These are phyloP conservation scores for Glycine latifolia DNA, from an alignment of 306 rosid genomes.

Conservation along the genomic window DNA sequence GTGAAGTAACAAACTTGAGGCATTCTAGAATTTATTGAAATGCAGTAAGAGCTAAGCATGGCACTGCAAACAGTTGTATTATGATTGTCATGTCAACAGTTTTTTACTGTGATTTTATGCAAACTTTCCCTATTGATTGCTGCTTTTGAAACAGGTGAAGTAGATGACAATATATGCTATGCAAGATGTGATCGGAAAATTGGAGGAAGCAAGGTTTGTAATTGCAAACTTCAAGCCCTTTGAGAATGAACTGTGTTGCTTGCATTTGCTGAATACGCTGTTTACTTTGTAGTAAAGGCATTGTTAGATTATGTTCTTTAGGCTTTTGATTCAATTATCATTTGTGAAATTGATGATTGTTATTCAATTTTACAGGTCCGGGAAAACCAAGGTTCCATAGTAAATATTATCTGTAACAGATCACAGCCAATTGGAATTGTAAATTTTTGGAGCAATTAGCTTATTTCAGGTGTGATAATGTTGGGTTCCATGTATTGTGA, in stretches of 20 bases:
- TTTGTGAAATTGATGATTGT: constrained; percentile 14
- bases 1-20: too few relatives aligned
- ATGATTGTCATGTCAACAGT: too few relatives aligned
- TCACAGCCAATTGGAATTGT: constrained; percentile 4
- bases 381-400: background rate
- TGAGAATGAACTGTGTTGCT: background rate
- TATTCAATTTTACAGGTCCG: constrained; percentile 37
- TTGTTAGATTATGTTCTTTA: background rate
- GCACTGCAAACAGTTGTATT: too few relatives aligned
- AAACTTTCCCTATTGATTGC: background rate
- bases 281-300: background rate
- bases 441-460: background rate
- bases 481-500: background rate
- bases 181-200: constrained; percentile 20
- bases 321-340: background rate
- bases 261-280: too few relatives aligned
- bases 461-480: background rate
- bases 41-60: too few relatives aligned
- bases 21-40: too few relatives aligned
- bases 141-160: constrained; percentile 63
- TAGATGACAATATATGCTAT: constrained; percentile 71
- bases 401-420: background rate
- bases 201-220: constrained; percentile 60
- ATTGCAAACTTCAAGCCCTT: background rate
- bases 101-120: background rate